Percentiles rank a stretch among this genome's conserved stretches.
Evolutionary conservation across 768 basidiomycete genomes (phyloP).

Genomic region (Guyanaporus albipodus): DNA sequence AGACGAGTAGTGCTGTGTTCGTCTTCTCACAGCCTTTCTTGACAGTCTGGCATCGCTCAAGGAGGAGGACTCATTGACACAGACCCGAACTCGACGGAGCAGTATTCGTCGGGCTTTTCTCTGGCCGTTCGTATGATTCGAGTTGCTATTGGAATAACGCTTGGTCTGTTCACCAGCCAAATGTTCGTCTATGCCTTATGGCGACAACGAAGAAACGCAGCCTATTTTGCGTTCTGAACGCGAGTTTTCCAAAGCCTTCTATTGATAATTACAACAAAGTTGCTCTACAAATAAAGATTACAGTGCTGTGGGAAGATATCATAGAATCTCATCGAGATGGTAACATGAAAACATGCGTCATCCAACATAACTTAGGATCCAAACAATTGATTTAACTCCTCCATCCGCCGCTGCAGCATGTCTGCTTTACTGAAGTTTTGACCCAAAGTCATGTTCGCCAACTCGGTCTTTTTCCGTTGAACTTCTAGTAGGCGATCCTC

Average conservation of each 20-base stretch:
- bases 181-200: conserved; percentile 74
- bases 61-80: conserved; percentile 61
- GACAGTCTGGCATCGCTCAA: conserved; percentile 70
- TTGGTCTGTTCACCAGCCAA: conserved; percentile 80
- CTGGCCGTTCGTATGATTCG: conserved; percentile 80
- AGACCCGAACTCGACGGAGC: conserved; percentile 46
- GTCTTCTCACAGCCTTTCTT: conserved; percentile 19
- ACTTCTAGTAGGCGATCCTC: conserved; percentile 91
- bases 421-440: conserved; percentile 86
- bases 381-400: conserved; percentile 80
- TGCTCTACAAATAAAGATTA: conserved; percentile 32
- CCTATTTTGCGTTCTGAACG: conserved; percentile 68
- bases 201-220: conserved; percentile 64
- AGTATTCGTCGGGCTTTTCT: conserved; percentile 74
- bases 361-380: conserved; percentile 36
- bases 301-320: conserved; percentile 20
- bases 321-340: conserved; percentile 18
- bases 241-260: conserved; percentile 16
- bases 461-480: conserved; percentile 89
- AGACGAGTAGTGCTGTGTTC: neutral
- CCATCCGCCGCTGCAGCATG: conserved; percentile 79
- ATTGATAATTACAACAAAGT: conserved; percentile 31
- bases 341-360: conserved; percentile 11
- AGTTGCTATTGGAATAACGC: conserved; percentile 81
- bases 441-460: conserved; percentile 92